Conservation (phyloP, 140 eudicot species). For the Eryngium alpinum region DNA sequence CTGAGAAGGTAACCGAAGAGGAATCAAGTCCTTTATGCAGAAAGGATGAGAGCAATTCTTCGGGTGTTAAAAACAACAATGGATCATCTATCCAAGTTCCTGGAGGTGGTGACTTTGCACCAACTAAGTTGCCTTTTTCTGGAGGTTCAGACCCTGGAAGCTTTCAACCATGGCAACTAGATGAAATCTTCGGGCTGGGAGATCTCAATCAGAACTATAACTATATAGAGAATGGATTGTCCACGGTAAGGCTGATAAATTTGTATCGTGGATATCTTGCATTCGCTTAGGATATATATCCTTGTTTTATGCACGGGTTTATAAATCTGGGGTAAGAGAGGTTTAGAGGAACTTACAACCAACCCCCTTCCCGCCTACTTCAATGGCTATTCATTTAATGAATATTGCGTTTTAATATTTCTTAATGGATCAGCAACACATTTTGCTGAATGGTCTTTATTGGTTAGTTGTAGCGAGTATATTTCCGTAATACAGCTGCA, state of each 20-base stretch:
- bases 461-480: too few species aligned
- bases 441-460: too few species aligned
- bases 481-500: too few species aligned
- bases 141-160: conserved; percentile 57
- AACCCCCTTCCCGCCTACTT: too few species aligned
- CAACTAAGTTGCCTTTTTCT: conserved; percentile 39
- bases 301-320: not conserved
- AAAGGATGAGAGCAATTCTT: conserved; percentile 20
- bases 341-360: too few species aligned
- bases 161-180: conserved; percentile 74
- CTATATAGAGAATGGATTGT: conserved; percentile 52
- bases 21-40: conserved; percentile 33
- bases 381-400: too few species aligned
- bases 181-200: conserved; percentile 58
- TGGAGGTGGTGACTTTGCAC: conserved; percentile 29
- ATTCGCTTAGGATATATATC: not conserved
- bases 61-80: conserved; percentile 33
- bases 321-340: not conserved
- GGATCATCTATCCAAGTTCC: conserved; percentile 31
- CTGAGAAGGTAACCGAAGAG: conserved; percentile 32
- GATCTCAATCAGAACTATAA: conserved; percentile 51
- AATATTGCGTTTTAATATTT: too few species aligned
- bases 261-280: not conserved
- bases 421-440: too few species aligned
- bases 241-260: conserved; percentile 47